phyloP scores from a whole-genome alignment of 106 monocot species.

The Gastrodia elata region DNA sequence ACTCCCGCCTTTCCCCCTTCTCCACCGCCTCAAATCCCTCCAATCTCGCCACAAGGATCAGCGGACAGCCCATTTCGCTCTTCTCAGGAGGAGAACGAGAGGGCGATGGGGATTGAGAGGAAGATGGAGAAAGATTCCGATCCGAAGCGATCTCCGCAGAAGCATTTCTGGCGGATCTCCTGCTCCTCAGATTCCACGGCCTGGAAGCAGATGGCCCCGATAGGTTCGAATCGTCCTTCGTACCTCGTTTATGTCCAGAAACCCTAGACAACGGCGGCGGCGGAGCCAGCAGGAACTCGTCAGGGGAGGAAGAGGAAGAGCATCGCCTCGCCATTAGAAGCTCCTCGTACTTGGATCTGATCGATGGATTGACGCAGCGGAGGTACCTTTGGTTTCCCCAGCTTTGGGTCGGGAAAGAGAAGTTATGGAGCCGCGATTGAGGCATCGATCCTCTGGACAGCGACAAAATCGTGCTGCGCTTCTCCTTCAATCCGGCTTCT shows the following conservation, averaged over 20 bases:
- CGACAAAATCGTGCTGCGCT: background rate
- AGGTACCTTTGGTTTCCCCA: slow-evolving; percentile 21
- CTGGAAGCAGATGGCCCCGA: background rate
- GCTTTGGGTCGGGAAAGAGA: slow-evolving; percentile 14
- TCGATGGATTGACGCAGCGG: slow-evolving; percentile 16
- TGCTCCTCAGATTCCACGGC: slow-evolving; percentile 20
- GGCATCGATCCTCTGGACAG: background rate
- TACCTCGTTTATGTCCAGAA: background rate
- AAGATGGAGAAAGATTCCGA: background rate
- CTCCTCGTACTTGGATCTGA: background rate
- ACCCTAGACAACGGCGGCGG: background rate
- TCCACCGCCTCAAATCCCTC: slow-evolving; percentile 25
- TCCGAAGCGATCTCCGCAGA: background rate
- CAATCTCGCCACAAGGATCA: slow-evolving; percentile 10
- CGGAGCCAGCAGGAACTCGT: background rate
- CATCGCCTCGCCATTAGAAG: background rate
- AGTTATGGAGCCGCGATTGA: slow-evolving; percentile 18
- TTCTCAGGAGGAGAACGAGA: background rate
- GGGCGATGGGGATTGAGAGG: background rate
- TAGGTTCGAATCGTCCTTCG: background rate
- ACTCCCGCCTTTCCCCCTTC: slow-evolving; percentile 78
- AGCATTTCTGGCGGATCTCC: slow-evolving; percentile 15
- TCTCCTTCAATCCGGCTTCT: slow-evolving; percentile 7
- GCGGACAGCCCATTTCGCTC: background rate
- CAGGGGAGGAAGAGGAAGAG: background rate